A percentile compares a stretch with the other conserved stretches of the same genome.
phyloP scores from a whole-genome alignment of 2,329 filamentous ascomycete species.

The Pseudonectria foliicola region DNA sequence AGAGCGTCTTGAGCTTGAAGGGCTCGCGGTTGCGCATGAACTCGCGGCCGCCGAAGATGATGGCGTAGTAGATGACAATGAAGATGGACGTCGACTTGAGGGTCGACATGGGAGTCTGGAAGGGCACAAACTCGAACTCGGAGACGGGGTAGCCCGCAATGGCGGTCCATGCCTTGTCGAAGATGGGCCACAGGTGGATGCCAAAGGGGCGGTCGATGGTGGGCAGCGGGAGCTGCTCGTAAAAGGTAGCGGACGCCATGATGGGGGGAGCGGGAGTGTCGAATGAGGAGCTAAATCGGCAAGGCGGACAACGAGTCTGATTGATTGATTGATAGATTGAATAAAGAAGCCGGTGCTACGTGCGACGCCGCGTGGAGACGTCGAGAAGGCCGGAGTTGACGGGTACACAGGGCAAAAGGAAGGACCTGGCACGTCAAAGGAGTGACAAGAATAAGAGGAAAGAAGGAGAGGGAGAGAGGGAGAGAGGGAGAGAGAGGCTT shows the following conservation, averaged over 20 bases:
- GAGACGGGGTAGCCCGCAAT: conserved; percentile 75
- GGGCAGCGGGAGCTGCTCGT: conserved; percentile 58
- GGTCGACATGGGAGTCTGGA: conserved; percentile 83
- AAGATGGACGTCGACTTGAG: conserved; percentile 74
- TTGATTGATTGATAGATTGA: too few species aligned
- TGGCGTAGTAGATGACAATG: conserved; percentile 80
- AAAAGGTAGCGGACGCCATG: conserved; percentile 39
- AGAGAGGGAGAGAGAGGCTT: too few species aligned
- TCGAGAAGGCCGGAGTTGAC: conserved; percentile 17
- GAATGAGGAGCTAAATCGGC: conserved; percentile 7
- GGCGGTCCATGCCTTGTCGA: conserved; percentile 75
- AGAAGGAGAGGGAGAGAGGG: conserved; percentile 13
- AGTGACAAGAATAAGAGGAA: conserved; percentile 30
- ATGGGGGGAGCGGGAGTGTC: too few species aligned
- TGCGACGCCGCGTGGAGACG: not conserved
- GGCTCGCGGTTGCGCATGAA: conserved; percentile 81
- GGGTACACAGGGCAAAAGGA: conserved; percentile 18
- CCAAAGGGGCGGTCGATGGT: conserved; percentile 90
- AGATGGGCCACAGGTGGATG: conserved; percentile 86
- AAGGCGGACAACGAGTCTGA: not conserved
- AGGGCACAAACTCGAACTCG: conserved; percentile 77
- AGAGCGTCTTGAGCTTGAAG: conserved; percentile 80
- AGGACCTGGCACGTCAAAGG: conserved; percentile 20
- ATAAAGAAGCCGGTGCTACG: not conserved
- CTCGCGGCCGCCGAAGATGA: conserved; percentile 90